phyloP scores from a whole-genome alignment of 305 asterid genomes.

The Rubia tinctorum region DNA sequence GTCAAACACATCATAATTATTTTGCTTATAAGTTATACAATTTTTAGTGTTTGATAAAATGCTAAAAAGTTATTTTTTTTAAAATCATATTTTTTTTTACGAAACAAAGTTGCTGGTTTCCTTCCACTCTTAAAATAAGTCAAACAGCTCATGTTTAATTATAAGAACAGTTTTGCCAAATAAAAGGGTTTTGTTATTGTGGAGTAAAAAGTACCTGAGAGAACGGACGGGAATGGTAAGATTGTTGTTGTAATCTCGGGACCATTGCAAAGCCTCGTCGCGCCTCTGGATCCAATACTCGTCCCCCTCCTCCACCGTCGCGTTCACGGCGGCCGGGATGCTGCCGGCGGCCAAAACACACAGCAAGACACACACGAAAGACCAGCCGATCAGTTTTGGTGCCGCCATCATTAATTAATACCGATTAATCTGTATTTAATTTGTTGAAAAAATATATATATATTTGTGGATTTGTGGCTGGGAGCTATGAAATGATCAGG shows the following conservation, averaged over 20 bases:
- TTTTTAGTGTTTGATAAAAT: too few species aligned
- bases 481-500: conserved; percentile 2
- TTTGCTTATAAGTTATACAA: too few species aligned
- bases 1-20: too few species aligned
- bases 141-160: too few species aligned
- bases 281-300: conserved; percentile 3
- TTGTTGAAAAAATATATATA: background rate
- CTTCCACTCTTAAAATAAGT: too few species aligned
- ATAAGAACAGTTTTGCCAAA: too few species aligned
- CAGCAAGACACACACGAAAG: background rate
- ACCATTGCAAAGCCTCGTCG: background rate
- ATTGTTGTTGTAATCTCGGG: background rate
- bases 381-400: background rate
- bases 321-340: conserved; percentile 1
- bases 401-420: conserved; percentile 3
- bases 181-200: too few species aligned
- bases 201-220: background rate
- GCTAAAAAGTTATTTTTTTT: too few species aligned
- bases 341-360: conserved; percentile 12
- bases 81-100: too few species aligned
- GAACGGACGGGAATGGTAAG: background rate
- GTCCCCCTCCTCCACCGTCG: background rate
- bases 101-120: too few species aligned
- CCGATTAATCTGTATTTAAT: background rate
- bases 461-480: background rate